Percentiles rank a stretch among this genome's conserved stretches.
These are phyloP conservation scores for Capsaspora owczarzaki DNA, from an alignment of 78 protist genomes.

Conservation along the genomic window DNA sequence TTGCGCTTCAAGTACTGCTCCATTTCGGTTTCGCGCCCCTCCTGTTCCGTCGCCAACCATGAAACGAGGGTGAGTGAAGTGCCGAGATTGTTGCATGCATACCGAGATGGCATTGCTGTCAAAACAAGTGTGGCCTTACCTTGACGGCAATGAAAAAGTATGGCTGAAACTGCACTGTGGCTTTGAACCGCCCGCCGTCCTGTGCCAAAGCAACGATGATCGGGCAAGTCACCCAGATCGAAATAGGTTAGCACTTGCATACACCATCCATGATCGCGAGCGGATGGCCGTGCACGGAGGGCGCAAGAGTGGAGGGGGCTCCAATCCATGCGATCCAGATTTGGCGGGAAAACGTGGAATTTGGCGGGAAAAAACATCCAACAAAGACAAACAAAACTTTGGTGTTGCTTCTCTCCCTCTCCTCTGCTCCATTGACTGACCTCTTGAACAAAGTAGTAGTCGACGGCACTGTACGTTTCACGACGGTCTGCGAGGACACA, in stretches of 20 bases:
- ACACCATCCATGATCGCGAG: no score
- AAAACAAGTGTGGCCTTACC: neutral
- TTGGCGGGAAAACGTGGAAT: no score
- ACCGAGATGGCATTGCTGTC: neutral
- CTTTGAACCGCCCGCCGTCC: constrained; percentile 67
- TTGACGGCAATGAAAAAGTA: constrained; percentile 57
- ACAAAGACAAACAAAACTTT: no score
- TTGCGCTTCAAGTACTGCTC: constrained; percentile 40
- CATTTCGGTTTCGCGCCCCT: constrained; percentile 35
- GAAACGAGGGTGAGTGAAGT: neutral
- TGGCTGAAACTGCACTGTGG: constrained; percentile 40
- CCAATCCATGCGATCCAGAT: no score
- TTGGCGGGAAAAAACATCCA: no score
- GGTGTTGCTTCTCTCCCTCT: no score
- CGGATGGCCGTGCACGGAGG: no score
- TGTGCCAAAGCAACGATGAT: neutral
- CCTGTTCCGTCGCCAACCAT: no score
- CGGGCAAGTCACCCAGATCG: no score
- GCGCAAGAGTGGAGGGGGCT: no score
- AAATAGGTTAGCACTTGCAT: no score
- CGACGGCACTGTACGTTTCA: neutral
- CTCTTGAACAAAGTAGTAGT: constrained; percentile 27
- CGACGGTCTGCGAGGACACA: no score
- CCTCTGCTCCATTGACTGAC: neutral
- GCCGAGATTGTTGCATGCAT: neutral